Evolutionary conservation across 2,329 filamentous ascomycete species (phyloP).

Genomic region (Paecilomyces variotii): DNA sequence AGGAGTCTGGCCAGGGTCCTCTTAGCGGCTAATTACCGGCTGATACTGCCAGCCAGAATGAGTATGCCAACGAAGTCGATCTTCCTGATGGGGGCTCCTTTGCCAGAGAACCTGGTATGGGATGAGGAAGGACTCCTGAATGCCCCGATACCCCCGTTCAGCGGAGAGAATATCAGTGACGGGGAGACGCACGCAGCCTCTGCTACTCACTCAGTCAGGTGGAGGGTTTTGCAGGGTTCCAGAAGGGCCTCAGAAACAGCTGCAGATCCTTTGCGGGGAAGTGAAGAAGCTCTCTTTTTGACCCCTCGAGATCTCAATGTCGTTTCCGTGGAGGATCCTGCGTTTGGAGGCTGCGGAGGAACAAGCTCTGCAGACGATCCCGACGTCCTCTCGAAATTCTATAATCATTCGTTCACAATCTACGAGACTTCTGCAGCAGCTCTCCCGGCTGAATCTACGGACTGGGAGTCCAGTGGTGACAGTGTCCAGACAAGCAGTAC

Average conservation of each 20-base stretch:
- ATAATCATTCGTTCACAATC: conserved; percentile 66
- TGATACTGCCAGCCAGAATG: conserved; percentile 2
- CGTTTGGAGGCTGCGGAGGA: conserved; percentile 5
- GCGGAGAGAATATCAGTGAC: conserved; percentile 5
- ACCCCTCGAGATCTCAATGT: conserved; percentile 19
- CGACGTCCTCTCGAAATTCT: conserved; percentile 55
- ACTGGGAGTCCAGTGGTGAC: conserved; percentile 16
- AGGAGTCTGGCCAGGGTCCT: neutral
- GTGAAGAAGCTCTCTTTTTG: conserved; percentile 19
- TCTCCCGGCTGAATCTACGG: conserved; percentile 13
- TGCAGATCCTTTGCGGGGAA: neutral
- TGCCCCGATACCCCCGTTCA: conserved; percentile 33
- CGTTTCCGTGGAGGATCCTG: conserved; percentile 2
- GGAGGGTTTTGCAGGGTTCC: conserved; percentile 21
- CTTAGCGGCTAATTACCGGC: neutral
- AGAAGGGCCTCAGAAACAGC: neutral
- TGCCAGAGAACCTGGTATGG: conserved; percentile 48
- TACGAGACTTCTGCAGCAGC: conserved; percentile 48
- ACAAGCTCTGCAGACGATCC: conserved; percentile 12
- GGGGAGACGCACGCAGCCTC: conserved; percentile 4
- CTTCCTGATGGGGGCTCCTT: conserved; percentile 56
- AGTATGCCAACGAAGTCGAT: conserved; percentile 31
- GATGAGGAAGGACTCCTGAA: conserved; percentile 43
- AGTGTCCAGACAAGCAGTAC: conserved; percentile 14
- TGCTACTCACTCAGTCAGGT: conserved; percentile 15